Percentiles rank a stretch among this genome's conserved stretches.
These are phyloP conservation scores for Dorcoceras hygrometricum DNA, from an alignment of 257 asterid genomes.

Conservation along the genomic window DNA sequence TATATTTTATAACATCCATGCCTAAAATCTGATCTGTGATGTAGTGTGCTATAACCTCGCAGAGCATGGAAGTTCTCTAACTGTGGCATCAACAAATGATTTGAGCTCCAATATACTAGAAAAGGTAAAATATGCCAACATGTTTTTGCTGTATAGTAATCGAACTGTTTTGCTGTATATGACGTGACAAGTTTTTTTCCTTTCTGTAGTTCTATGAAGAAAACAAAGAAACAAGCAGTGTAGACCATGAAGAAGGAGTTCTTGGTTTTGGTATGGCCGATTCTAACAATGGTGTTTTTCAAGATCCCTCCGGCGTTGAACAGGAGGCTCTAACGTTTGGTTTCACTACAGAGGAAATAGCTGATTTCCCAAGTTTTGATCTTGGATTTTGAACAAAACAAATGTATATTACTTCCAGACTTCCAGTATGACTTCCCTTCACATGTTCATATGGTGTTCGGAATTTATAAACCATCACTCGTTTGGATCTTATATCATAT, in stretches of 20 bases:
- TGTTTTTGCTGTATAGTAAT: background rate
- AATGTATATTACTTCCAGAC: background rate
- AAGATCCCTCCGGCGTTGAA: slow-evolving; percentile 17
- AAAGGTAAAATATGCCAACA: slow-evolving; percentile 34
- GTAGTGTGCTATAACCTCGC: slow-evolving; percentile 28
- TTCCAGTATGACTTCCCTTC: background rate
- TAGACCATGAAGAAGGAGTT: slow-evolving; percentile 26
- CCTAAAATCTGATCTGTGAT: slow-evolving; percentile 10
- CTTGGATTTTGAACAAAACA: slow-evolving; percentile 62
- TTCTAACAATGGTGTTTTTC: slow-evolving; percentile 27
- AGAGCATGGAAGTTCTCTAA: slow-evolving; percentile 32
- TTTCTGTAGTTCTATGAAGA: slow-evolving; percentile 33
- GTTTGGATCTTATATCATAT: too few relatives aligned
- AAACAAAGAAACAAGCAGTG: slow-evolving; percentile 24
- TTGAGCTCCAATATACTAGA: slow-evolving; percentile 31
- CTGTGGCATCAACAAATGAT: slow-evolving; percentile 32
- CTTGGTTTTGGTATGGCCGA: slow-evolving; percentile 21
- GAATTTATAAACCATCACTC: background rate
- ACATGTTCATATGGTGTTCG: background rate
- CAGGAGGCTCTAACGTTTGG: slow-evolving; percentile 27
- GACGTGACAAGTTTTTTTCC: slow-evolving; percentile 20
- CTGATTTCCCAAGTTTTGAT: slow-evolving; percentile 67
- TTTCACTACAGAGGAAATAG: slow-evolving; percentile 24
- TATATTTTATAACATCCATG: slow-evolving; percentile 22
- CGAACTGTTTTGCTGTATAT: background rate